Percentiles rank a stretch among this genome's conserved stretches.
Conservation (phyloP, 352 stramenopile species). For the Blastocystis sp. region DNA sequence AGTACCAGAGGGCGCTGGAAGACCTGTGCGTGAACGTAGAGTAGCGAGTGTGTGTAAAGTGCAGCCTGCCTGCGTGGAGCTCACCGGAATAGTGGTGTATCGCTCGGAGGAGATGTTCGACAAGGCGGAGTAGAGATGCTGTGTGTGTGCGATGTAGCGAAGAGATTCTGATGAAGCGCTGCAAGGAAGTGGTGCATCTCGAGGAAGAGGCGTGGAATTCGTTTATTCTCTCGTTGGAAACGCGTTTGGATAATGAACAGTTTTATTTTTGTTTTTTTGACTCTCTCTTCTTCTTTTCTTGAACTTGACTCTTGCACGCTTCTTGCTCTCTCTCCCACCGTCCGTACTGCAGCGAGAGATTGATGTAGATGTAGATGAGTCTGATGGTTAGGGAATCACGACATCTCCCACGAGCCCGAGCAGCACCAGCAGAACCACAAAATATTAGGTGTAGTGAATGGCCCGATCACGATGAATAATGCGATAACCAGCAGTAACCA, state of each 20-base stretch:
- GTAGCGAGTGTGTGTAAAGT: neutral
- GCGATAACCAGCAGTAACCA: constrained; percentile 19
- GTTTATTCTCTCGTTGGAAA: neutral
- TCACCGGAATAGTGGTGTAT: constrained; percentile 44
- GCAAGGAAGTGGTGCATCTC: constrained; percentile 17
- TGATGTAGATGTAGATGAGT: constrained; percentile 49
- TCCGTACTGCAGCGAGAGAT: neutral
- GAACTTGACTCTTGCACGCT: neutral
- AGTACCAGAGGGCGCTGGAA: constrained; percentile 24
- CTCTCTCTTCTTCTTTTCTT: constrained; percentile 20
- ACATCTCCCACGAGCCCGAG: neutral
- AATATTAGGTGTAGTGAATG: constrained; percentile 13
- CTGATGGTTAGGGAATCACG: neutral
- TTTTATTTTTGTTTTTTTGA: constrained; percentile 56
- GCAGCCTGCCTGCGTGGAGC: constrained; percentile 33
- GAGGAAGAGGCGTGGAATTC: neutral
- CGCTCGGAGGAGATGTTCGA: constrained; percentile 21
- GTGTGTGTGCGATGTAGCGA: neutral
- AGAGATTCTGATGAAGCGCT: constrained; percentile 20
- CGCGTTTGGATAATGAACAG: constrained; percentile 9
- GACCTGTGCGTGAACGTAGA: constrained; percentile 2
- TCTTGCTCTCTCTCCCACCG: neutral
- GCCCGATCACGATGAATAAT: constrained; percentile 14
- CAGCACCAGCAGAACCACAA: constrained; percentile 53
- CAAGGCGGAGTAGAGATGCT: neutral